Percentiles rank a stretch among this genome's conserved stretches.
phyloP scores from a whole-genome alignment of 2,329 filamentous ascomycete genomes.

The Penicillium hordei region DNA sequence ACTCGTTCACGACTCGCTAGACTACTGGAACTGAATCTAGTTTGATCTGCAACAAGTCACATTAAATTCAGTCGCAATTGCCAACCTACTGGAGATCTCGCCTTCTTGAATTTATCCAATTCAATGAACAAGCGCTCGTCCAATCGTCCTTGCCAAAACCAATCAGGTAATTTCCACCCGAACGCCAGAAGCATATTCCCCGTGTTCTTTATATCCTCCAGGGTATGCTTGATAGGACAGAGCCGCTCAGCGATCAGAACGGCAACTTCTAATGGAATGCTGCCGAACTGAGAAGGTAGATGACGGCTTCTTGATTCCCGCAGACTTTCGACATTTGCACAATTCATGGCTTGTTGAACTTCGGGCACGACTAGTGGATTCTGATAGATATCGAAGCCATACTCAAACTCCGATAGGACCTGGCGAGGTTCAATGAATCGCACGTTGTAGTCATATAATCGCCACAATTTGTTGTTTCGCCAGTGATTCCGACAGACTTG shows the following conservation, averaged over 20 bases:
- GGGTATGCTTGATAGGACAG: too few relatives aligned
- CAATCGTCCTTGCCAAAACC: conserved; percentile 8
- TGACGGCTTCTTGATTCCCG: background rate
- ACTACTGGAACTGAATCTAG: too few relatives aligned
- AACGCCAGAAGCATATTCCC: too few relatives aligned
- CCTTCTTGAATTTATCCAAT: background rate
- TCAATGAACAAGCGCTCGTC: conserved; percentile 3
- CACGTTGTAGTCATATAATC: background rate
- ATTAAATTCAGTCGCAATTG: too few relatives aligned
- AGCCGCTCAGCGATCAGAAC: too few relatives aligned
- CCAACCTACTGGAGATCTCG: too few relatives aligned
- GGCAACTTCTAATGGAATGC: too few relatives aligned
- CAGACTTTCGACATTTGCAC: background rate
- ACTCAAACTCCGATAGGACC: background rate
- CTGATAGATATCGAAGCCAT: background rate
- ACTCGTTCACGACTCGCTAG: too few relatives aligned
- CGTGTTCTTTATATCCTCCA: too few relatives aligned
- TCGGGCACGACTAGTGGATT: background rate
- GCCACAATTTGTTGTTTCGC: background rate
- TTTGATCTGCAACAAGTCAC: too few relatives aligned
- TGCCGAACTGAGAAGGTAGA: too few relatives aligned
- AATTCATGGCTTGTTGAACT: background rate
- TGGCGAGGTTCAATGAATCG: background rate
- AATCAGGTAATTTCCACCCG: background rate
- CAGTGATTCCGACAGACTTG: background rate